Evolutionary conservation across 2,329 filamentous ascomycete genomes (phyloP).

Genomic region (Orbilia oligospora): DNA sequence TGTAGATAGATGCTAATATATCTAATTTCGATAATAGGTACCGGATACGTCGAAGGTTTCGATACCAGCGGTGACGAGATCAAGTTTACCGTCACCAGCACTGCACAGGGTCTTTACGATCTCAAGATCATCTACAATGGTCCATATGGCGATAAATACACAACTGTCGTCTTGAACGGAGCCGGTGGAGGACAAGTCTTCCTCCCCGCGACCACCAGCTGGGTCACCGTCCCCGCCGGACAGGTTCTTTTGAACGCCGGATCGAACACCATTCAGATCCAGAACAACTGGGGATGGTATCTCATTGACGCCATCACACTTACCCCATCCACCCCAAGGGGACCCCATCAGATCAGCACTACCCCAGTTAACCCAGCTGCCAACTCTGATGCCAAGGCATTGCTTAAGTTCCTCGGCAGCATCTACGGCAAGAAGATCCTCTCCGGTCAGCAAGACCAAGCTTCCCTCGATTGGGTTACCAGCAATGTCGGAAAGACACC

Average conservation of each 20-base stretch:
- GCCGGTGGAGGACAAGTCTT: constrained; percentile 68
- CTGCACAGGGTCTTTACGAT: constrained; percentile 68
- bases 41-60: constrained; percentile 70
- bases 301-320: constrained; percentile 69
- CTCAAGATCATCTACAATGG: constrained; percentile 69
- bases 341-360: constrained; percentile 67
- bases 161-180: constrained; percentile 68
- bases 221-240: constrained; percentile 68
- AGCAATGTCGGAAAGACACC: constrained; percentile 70
- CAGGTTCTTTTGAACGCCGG: constrained; percentile 69
- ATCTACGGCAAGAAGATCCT: constrained; percentile 70
- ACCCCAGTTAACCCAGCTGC: constrained; percentile 65
- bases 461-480: constrained; percentile 68
- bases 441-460: constrained; percentile 70
- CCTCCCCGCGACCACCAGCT: constrained; percentile 67
- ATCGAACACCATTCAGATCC: constrained; percentile 69
- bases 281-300: constrained; percentile 71
- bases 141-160: constrained; percentile 70
- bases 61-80: constrained; percentile 68
- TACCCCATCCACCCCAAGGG: constrained; percentile 66
- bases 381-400: constrained; percentile 64
- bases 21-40: constrained; percentile 66
- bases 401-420: constrained; percentile 68
- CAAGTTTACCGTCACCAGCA: constrained; percentile 70
- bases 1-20: constrained; percentile 4